phyloP scores from a whole-genome alignment of 345 rosid species.

The Aquilaria malaccensis region DNA sequence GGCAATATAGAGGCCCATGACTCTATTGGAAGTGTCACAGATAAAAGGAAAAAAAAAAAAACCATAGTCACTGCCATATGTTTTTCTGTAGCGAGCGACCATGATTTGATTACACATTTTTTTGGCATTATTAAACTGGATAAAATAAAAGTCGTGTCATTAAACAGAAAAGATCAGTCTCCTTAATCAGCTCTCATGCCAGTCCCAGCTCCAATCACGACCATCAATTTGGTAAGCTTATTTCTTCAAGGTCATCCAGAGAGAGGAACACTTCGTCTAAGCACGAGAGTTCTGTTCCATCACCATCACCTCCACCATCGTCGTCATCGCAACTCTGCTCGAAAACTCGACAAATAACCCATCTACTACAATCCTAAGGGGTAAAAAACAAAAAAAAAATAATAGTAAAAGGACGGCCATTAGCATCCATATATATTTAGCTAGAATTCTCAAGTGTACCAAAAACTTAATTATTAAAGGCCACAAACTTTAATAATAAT shows the following conservation, averaged over 20 bases:
- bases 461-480: too few relatives aligned
- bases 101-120: too few relatives aligned
- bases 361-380: constrained; percentile 62
- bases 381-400: background rate
- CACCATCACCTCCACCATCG: constrained; percentile 36
- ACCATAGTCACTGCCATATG: too few relatives aligned
- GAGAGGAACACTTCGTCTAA: constrained; percentile 94
- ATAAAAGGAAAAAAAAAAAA: too few relatives aligned
- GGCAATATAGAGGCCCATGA: too few relatives aligned
- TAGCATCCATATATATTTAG: background rate
- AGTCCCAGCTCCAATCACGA: too few relatives aligned
- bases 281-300: constrained; percentile 74
- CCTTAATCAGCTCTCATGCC: too few relatives aligned
- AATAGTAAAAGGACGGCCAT: background rate
- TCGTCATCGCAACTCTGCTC: constrained; percentile 44
- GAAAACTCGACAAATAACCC: constrained; percentile 87
- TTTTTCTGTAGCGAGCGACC: too few relatives aligned
- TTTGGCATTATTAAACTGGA: too few relatives aligned
- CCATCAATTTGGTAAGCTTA: constrained; percentile 55
- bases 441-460: too few relatives aligned
- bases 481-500: background rate
- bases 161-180: too few relatives aligned
- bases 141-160: too few relatives aligned
- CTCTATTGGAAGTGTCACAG: background rate
- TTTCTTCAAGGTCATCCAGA: constrained; percentile 89